Conservation (phyloP, 2,329 filamentous ascomycete genomes). For the Fusarium subtropicale region DNA sequence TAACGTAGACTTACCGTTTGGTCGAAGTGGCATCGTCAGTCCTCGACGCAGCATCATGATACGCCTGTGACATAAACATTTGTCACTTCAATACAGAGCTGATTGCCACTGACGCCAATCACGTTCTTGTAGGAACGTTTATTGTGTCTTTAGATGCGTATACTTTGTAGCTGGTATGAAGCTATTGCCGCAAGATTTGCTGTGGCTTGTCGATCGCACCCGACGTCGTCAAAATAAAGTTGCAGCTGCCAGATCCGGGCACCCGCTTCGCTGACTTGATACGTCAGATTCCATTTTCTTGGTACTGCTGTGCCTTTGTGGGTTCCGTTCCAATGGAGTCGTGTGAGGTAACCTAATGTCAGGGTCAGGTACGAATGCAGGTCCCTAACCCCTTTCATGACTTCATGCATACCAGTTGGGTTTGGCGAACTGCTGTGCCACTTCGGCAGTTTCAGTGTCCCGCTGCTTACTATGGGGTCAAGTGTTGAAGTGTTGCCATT, state of each 20-base stretch:
- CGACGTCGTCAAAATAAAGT: not conserved
- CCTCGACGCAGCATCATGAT: not conserved
- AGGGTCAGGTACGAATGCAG: not conserved
- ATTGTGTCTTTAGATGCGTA: not conserved
- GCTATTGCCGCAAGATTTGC: not conserved
- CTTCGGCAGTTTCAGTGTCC: not conserved
- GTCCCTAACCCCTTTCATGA: not conserved
- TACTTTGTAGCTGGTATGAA: constrained; percentile 18
- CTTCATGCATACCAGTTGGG: not conserved
- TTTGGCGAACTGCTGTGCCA: not conserved
- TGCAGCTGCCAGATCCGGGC: not conserved
- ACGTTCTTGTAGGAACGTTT: not conserved
- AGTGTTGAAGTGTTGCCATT: too few species aligned
- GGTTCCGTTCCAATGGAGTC: not conserved
- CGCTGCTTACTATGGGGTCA: not conserved
- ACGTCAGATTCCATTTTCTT: not conserved
- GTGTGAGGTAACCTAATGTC: not conserved
- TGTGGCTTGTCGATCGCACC: constrained; percentile 11
- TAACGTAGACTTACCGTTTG: not conserved
- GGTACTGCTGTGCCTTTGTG: not conserved
- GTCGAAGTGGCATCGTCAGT: not conserved
- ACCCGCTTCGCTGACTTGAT: not conserved
- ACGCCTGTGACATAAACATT: not conserved
- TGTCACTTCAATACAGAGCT: too few species aligned
- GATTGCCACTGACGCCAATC: constrained; percentile 3